Base-by-base conservation (phyloP, 805 yeast genomes). In the Soucietia sequanensis region DNA sequence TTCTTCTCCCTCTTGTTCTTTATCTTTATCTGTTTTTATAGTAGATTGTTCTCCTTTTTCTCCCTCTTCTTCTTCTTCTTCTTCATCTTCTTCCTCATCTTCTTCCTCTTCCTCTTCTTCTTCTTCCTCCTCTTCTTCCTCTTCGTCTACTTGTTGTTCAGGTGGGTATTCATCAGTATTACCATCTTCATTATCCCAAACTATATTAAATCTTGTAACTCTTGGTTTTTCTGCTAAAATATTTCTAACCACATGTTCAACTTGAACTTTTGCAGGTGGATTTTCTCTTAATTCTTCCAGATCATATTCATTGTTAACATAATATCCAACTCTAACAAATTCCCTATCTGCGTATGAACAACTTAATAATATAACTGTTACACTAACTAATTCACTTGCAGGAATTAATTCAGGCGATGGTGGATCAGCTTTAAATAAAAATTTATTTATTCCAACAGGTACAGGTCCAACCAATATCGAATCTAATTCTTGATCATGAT, bases 381-480 rank as follows among this genome's bases (percentile, higher is more conserved):
- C 98, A 42, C 91, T 80, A 10, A 93, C 97, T 43, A 93, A 72
- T 58, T 93, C 99, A 46, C 88, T 82, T 3, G 96, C 96, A 0
- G 99, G 99, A 46, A 93, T 93, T 47, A 90, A 63, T 48, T 91
- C 98, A 0, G 97, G 95, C 1, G 91, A 80, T 1, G 99, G 99
- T 0, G 99, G 95, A 52, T 95, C 98, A 0, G 98, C 97, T 13
- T 86, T 79, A 58, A 93, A 84, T 8, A 90, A 74, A 52, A 93
- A 93, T 60, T 91, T 89, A 56, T 93, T 93, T 26, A 91, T 80
- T 1, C 99, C 99, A 2, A 93, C 95, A 0, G 99, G 99, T 2
- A 93, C 95, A 0, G 99, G 99, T 0, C 99, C 99, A 3, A 93
- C 99, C n/a, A 93, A 66, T 24, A 93, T 80, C 1, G 97, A 89